phyloP scores from a whole-genome alignment of 768 basidiomycete genomes.

The Dendrothele bispora region DNA sequence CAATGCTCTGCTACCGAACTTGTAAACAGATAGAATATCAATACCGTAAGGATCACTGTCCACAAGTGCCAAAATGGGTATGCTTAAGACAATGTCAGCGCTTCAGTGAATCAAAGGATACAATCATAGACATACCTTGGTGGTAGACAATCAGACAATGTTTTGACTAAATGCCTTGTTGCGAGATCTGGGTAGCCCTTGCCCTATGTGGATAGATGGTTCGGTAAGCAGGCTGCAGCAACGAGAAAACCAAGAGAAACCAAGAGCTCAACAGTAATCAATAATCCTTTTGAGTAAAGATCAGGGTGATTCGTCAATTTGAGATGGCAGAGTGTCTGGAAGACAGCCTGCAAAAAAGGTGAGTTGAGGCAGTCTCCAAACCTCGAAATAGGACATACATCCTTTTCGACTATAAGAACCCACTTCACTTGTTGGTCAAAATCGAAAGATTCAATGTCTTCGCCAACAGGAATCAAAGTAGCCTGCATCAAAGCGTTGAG shows the following conservation, averaged over 20 bases:
- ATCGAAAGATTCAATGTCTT: conserved; percentile 67
- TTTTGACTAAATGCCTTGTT: conserved; percentile 81
- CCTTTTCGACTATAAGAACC: conserved; percentile 93
- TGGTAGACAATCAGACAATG: conserved; percentile 67
- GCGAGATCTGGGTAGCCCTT: conserved; percentile 97
- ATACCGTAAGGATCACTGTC: conserved; percentile 93
- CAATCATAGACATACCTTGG: conserved; percentile 40
- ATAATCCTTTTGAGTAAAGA: conserved; percentile 64
- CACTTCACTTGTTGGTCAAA: conserved; percentile 58
- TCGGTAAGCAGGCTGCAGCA: background rate
- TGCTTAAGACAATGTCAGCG: conserved; percentile 37
- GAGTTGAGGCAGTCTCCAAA: background rate
- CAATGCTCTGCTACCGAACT: conserved; percentile 71
- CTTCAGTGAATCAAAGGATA: background rate
- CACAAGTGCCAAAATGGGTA: conserved; percentile 77
- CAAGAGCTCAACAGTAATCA: conserved; percentile 70
- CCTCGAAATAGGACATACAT: conserved; percentile 45
- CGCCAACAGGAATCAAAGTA: conserved; percentile 72
- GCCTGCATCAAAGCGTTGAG: conserved; percentile 43
- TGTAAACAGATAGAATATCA: conserved; percentile 89
- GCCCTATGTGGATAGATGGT: conserved; percentile 53
- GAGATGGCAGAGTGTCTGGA: conserved; percentile 76
- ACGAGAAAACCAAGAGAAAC: too few species aligned
- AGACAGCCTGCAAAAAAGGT: conserved; percentile 73
- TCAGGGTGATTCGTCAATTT: conserved; percentile 47